Base-by-base conservation (phyloP, 2,329 filamentous ascomycete genomes). In the Cordyceps javanica region DNA sequence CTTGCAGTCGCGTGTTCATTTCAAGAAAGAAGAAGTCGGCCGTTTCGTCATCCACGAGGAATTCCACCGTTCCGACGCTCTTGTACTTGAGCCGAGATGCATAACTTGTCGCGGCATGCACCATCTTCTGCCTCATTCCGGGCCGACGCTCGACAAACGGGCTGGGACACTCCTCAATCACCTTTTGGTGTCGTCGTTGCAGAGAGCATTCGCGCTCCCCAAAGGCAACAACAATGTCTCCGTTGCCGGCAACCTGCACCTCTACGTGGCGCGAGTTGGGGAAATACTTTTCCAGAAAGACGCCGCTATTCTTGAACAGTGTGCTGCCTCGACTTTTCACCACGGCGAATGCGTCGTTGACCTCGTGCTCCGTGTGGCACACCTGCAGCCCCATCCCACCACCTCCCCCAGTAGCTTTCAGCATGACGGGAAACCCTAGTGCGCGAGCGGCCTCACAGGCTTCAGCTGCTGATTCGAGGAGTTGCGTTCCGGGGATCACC, bases 131-230 rank as follows among this genome's bases (percentile, higher is more conserved):
- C 25, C 50, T 25, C 50, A 52, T 26, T 5, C 13, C 50, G 30
- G 46, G 46, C 3, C 21, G 46, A 2, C 30, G 21, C 36, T 30
- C 50, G n/a, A 44, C 50, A 25, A 55, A 44, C 10, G 39, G 32
- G 57, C 50, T 66, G 3, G 67, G 67, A 1, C 58, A 62, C 57
- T 75, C 72, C 58, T 79, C 77, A 9, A 79, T 68, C 11, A 78
- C 69, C 58, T 79, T 79, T 59, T 79, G 76, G 58, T 77, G 71
- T 3, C 75, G 66, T 6, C 76, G 65, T 45, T 79, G 75, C 1
- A 78, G 64, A 1, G 72, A 75, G 57, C 76, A 79, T 26, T 78
- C 76, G 6, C 76, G 65, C 45, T 79, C 76, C 45, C 69, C 69
- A 2, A 77, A 60, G 23, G 66, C 67, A 5, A 72, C 59, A 0